A percentile compares a stretch with the other conserved stretches of the same genome.
Evolutionary conservation across 495 filamentous ascomycete species (phyloP).

Genomic region (Penicillium bialowiezense): DNA sequence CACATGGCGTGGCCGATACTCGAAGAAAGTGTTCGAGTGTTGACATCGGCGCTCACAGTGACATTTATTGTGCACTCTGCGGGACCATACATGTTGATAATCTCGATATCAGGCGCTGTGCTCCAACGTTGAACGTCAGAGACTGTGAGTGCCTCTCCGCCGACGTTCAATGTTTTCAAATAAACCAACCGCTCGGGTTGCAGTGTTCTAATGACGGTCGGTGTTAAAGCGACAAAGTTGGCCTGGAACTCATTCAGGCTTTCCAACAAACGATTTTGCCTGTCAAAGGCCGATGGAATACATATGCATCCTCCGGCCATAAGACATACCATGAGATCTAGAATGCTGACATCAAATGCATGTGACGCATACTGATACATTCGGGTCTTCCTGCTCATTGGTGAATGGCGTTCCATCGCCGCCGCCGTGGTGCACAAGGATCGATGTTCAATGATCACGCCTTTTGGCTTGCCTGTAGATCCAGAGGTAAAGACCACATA

Average conservation of each 20-base stretch:
- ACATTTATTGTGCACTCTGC: conserved; percentile 1
- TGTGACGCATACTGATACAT: conserved; percentile 55
- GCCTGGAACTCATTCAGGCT: neutral
- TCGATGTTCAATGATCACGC: conserved; percentile 17
- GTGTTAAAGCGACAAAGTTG: neutral
- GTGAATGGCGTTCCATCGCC: neutral
- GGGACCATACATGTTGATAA: neutral
- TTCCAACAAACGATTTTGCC: neutral
- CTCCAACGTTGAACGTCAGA: neutral
- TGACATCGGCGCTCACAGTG: no score
- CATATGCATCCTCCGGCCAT: conserved; percentile 34
- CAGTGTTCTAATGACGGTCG: neutral
- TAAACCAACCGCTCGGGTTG: neutral
- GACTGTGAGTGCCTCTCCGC: neutral
- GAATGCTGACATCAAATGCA: conserved; percentile 28
- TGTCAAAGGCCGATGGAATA: conserved; percentile 14
- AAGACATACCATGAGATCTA: conserved; percentile 29
- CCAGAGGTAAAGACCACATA: conserved; percentile 57
- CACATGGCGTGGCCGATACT: conserved; percentile 4
- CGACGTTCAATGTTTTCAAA: neutral
- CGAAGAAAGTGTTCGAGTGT: conserved; percentile 8
- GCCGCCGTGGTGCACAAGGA: neutral
- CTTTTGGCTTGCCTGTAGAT: conserved; percentile 46
- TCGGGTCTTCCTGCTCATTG: conserved; percentile 17
- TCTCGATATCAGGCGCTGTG: neutral